phyloP scores from a whole-genome alignment of 2,329 filamentous ascomycete genomes.

The Blastomyces emzantsi region DNA sequence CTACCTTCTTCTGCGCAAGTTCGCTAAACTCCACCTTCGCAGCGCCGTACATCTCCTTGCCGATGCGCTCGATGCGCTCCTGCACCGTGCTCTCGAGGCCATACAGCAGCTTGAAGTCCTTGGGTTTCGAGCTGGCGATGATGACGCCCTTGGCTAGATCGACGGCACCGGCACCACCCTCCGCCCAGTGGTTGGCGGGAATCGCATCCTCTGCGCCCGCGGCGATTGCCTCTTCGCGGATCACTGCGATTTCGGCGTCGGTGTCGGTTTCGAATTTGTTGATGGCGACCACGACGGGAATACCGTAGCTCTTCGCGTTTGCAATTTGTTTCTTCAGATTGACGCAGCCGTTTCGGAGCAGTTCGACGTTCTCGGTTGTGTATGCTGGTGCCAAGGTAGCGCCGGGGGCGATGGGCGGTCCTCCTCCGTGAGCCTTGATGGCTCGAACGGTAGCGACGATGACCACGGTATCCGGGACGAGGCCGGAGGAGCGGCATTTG shows the following conservation, averaged over 20 bases:
- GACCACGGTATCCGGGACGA: slow-evolving; percentile 86
- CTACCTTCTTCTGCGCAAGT: slow-evolving; percentile 89
- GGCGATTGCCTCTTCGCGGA: slow-evolving; percentile 82
- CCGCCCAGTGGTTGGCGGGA: slow-evolving; percentile 91
- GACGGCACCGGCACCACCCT: slow-evolving; percentile 82
- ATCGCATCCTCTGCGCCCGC: slow-evolving; percentile 93
- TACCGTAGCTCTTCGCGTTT: slow-evolving; percentile 80
- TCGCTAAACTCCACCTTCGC: slow-evolving; percentile 85
- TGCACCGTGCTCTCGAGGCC: slow-evolving; percentile 68
- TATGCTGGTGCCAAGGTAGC: slow-evolving; percentile 80
- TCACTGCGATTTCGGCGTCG: slow-evolving; percentile 77
- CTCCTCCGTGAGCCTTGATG: slow-evolving; percentile 93
- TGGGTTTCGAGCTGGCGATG: slow-evolving; percentile 69
- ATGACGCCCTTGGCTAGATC: slow-evolving; percentile 84
- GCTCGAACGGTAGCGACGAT: slow-evolving; percentile 93
- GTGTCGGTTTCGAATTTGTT: slow-evolving; percentile 96
- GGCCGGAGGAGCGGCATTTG: slow-evolving; percentile 91
- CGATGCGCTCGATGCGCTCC: slow-evolving; percentile 84
- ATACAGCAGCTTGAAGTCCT: slow-evolving; percentile 84
- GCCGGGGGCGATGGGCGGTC: slow-evolving; percentile 84
- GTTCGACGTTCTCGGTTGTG: slow-evolving; percentile 84
- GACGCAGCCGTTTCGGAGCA: slow-evolving; percentile 80
- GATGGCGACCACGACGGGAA: slow-evolving; percentile 93
- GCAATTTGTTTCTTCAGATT: slow-evolving; percentile 93
- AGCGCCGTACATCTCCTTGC: slow-evolving; percentile 89